Evolutionary conservation across 2,329 filamentous ascomycete species (phyloP).

Genomic region (Blumeriella jaapii): DNA sequence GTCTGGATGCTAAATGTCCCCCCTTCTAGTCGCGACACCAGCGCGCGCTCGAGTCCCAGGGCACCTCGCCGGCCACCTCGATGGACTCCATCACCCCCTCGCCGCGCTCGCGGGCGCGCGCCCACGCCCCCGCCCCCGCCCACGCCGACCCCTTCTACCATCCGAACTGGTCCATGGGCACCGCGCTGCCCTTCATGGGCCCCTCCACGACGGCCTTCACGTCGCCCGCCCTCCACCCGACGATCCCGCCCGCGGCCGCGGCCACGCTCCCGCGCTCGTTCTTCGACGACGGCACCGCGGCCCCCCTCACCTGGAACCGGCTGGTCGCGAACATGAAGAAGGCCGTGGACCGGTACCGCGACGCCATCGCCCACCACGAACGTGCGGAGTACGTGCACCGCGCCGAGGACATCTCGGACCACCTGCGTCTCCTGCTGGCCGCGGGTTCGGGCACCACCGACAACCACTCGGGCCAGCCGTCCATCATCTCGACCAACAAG

Average conservation of each 20-base stretch:
- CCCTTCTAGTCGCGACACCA: conserved; percentile 48
- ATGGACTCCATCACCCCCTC: conserved; percentile 91
- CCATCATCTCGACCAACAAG: conserved; percentile 98
- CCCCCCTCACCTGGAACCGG: conserved; percentile 76
- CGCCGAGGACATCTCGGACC: conserved; percentile 97
- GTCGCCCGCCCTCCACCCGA: conserved; percentile 29
- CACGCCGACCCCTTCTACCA: conserved; percentile 43
- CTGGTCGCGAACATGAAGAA: conserved; percentile 88
- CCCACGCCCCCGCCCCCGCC: conserved; percentile 42
- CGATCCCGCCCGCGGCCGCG: conserved; percentile 22
- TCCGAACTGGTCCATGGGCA: conserved; percentile 41
- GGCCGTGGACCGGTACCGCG: conserved; percentile 80
- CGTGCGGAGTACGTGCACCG: conserved; percentile 84
- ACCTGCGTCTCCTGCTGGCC: conserved; percentile 83
- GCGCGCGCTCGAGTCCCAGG: conserved; percentile 46
- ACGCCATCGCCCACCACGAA: conserved; percentile 73
- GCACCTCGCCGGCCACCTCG: conserved; percentile 75
- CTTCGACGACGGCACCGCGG: conserved; percentile 76
- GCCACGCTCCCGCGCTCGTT: conserved; percentile 66
- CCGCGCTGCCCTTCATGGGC: conserved; percentile 26
- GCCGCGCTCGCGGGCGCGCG: too few species aligned
- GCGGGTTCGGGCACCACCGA: conserved; percentile 95
- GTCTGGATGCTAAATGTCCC: too few species aligned
- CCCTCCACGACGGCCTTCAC: conserved; percentile 44
- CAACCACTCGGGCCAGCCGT: conserved; percentile 96